A percentile compares a stretch with the other conserved stretches of the same genome.
phyloP scores from a whole-genome alignment of 352 stramenopile species.

The Thalassiosira exigua region DNA sequence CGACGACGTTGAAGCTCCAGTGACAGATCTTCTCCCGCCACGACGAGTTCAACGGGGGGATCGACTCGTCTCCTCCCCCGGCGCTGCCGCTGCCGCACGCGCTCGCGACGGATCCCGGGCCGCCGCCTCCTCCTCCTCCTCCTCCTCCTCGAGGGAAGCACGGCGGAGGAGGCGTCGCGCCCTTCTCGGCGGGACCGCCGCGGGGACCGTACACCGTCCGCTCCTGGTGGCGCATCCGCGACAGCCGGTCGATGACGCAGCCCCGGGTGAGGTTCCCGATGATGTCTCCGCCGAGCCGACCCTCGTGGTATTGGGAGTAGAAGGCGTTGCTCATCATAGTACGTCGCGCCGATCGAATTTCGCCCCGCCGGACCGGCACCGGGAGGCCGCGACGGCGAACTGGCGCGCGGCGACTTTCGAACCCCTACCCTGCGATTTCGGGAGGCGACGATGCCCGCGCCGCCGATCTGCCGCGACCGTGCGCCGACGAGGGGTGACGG shows the following conservation, averaged over 20 bases:
- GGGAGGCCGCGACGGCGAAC: too few species aligned
- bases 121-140: too few species aligned
- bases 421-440: too few species aligned
- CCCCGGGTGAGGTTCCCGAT: constrained; percentile 58
- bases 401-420: too few species aligned
- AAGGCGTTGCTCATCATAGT: background rate
- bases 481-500: too few species aligned
- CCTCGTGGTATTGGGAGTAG: constrained; percentile 58
- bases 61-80: constrained; percentile 16
- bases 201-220: constrained; percentile 57
- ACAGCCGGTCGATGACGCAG: constrained; percentile 65
- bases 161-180: background rate
- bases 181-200: constrained; percentile 7
- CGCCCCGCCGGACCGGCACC: too few species aligned
- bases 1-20: constrained; percentile 82
- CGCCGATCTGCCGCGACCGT: too few species aligned
- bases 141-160: too few species aligned
- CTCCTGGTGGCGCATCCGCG: constrained; percentile 67
- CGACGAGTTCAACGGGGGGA: constrained; percentile 48
- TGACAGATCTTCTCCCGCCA: constrained; percentile 84
- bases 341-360: too few species aligned
- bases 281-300: constrained; percentile 54
- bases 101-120: background rate
- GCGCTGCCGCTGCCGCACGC: background rate
- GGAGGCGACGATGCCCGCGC: too few species aligned